phyloP scores from a whole-genome alignment of 2,329 filamentous ascomycete genomes.

The Esteya vermicola region DNA sequence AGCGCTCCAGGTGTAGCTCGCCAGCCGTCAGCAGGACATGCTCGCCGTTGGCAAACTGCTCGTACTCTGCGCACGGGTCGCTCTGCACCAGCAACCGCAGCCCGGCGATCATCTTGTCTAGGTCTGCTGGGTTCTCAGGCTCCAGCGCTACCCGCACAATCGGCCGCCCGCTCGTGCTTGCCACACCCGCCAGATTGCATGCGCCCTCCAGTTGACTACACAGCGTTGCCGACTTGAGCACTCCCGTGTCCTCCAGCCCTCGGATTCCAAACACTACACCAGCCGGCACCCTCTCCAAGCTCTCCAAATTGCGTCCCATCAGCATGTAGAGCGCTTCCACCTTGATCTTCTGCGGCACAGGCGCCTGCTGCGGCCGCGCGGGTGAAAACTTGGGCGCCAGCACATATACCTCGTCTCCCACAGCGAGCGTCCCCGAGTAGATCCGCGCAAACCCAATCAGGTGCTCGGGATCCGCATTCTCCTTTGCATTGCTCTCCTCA shows the following conservation, averaged over 20 bases:
- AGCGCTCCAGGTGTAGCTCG: constrained; percentile 86
- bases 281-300: constrained; percentile 71
- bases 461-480: constrained; percentile 63
- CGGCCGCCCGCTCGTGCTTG: constrained; percentile 60
- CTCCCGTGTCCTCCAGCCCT: constrained; percentile 68
- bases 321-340: constrained; percentile 85
- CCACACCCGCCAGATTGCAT: constrained; percentile 80
- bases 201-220: constrained; percentile 78
- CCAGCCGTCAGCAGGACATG: constrained; percentile 91
- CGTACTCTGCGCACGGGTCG: constrained; percentile 91
- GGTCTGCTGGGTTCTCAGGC: constrained; percentile 73
- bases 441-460: constrained; percentile 89
- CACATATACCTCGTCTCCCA: constrained; percentile 85
- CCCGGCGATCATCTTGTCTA: constrained; percentile 90
- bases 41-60: constrained; percentile 83
- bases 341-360: constrained; percentile 67
- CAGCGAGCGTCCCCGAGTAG: constrained; percentile 78
- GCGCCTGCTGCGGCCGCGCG: constrained; percentile 53
- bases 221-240: constrained; percentile 91
- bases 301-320: constrained; percentile 83
- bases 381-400: constrained; percentile 88
- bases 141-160: constrained; percentile 96
- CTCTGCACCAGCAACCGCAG: constrained; percentile 80
- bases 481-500: constrained; percentile 31
- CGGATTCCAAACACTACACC: constrained; percentile 93